Evolutionary conservation across 129 eudicot genomes (phyloP), one percentile per base, ranked within the genome.

Genomic region (Lonicera japonica): DNA sequence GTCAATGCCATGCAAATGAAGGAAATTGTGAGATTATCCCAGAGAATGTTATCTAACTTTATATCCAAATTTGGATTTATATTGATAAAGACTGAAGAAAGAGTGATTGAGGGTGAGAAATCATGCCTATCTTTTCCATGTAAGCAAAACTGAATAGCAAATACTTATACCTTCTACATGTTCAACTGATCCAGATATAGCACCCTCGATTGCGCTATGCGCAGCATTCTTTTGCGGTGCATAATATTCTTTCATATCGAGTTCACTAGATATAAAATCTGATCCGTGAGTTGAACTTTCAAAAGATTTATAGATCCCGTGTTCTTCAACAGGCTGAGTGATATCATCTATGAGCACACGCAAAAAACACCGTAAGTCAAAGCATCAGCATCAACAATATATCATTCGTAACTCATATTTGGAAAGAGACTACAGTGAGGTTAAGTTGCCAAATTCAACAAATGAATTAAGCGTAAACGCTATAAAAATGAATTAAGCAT

Each of bases 331-430:
- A 13, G 78, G 74, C 57, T 71, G 92, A 14, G 95, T 83, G 58
- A 86, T 86, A 70, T 86, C 95, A 79, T 90, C 97, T 90, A 79
- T 19, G 20, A 86, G 73, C 68, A 81, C 73, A 71, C 38, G 66
- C 15, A 68, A 69, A 55, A 23, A 18, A 63, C 56, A 25, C 16
- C 46, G 50, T 47, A 60, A 52, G 65, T 34, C 7, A 71, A 24
- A 40, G 54, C 41, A 34, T 65, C 73, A 58, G 61, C 62, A 68
- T 60, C 71, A 60, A 59, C 22, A 9, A 66, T 11, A 61, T 56
- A 57, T 60, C 47, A 34, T 0, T 3, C 1, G 11, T 13, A 19
- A 47, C 20, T 23, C 54, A 21, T 21, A 19, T 20, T 29, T 43
- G 8, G 61, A 39, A 29, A 43, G 54, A 52, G 25, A 38, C 52